Conservation (phyloP, 768 basidiomycete species). For the Russula compacta region DNA sequence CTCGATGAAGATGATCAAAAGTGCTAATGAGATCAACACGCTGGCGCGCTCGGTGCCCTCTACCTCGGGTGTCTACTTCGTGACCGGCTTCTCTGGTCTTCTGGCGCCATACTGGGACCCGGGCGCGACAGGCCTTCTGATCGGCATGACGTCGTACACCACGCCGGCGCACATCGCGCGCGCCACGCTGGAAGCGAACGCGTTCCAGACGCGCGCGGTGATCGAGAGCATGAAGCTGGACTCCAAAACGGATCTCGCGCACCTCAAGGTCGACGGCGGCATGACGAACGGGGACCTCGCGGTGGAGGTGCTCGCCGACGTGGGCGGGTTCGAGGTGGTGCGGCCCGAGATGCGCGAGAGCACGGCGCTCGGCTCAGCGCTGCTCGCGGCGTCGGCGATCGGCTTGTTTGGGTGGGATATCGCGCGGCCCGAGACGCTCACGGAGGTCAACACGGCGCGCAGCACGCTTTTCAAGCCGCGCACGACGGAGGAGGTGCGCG, state of each 20-base stretch:
- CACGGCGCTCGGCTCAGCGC: conserved; percentile 90
- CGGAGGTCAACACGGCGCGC: conserved; percentile 80
- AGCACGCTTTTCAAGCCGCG: conserved; percentile 59
- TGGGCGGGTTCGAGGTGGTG: conserved; percentile 87
- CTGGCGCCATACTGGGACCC: conserved; percentile 98
- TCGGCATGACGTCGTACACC: conserved; percentile 82
- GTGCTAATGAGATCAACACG: conserved; percentile 75
- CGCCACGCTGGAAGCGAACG: conserved; percentile 92
- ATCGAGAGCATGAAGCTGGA: conserved; percentile 93
- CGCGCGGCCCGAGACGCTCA: conserved; percentile 68
- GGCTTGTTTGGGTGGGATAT: conserved; percentile 90
- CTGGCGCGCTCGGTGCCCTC: conserved; percentile 69
- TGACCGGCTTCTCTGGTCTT: conserved; percentile 92
- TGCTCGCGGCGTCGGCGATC: conserved; percentile 87
- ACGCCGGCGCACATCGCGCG: conserved; percentile 89
- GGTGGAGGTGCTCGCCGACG: conserved; percentile 79
- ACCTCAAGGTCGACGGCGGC: conserved; percentile 95
- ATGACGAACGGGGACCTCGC: conserved; percentile 92
- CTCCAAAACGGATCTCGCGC: conserved; percentile 66
- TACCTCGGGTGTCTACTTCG: conserved; percentile 90
- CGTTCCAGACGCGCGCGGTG: conserved; percentile 92
- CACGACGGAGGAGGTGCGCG: conserved; percentile 42
- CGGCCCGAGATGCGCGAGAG: conserved; percentile 96
- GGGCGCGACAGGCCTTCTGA: conserved; percentile 76
- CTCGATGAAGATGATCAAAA: conserved; percentile 72